These are phyloP conservation scores for Naganishia friedmannii DNA, from an alignment of 768 basidiomycete genomes.

Conservation along the genomic window DNA sequence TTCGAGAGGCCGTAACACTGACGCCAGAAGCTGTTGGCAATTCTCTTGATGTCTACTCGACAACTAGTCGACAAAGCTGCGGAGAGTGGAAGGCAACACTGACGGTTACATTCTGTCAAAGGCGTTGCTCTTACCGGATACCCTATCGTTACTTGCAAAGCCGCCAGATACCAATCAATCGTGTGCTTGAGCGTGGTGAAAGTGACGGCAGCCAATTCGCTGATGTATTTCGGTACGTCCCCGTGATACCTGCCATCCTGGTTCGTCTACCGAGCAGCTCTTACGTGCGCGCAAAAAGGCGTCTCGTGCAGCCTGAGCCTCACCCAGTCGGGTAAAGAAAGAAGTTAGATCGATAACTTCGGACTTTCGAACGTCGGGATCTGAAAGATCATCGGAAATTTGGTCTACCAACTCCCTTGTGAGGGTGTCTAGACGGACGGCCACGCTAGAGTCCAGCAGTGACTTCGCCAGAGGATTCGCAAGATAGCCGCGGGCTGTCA, in stretches of 20 bases:
- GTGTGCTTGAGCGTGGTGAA: conserved; percentile 96
- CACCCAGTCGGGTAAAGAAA: conserved; percentile 70
- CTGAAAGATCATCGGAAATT: conserved; percentile 69
- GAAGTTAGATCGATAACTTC: conserved; percentile 68
- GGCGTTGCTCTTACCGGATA: conserved; percentile 67
- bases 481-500: background rate
- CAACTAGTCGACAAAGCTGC: conserved; percentile 94
- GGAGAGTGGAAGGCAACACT: background rate
- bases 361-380: conserved; percentile 73
- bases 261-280: conserved; percentile 71
- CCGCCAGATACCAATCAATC: conserved; percentile 94
- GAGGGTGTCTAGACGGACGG: conserved; percentile 64
- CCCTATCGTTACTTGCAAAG: conserved; percentile 90
- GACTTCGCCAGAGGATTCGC: conserved; percentile 53
- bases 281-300: conserved; percentile 76
- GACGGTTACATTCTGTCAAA: background rate
- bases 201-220: conserved; percentile 78
- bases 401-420: conserved; percentile 64
- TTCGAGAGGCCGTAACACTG: conserved; percentile 86
- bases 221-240: conserved; percentile 76
- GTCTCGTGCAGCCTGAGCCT: conserved; percentile 71
- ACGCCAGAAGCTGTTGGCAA: conserved; percentile 77
- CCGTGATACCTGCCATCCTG: conserved; percentile 89
- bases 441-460: conserved; percentile 47
- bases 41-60: conserved; percentile 75